Base-by-base conservation (phyloP, 1,284 basidiomycete genomes). In the Cutaneotrichosporon cutaneum region DNA sequence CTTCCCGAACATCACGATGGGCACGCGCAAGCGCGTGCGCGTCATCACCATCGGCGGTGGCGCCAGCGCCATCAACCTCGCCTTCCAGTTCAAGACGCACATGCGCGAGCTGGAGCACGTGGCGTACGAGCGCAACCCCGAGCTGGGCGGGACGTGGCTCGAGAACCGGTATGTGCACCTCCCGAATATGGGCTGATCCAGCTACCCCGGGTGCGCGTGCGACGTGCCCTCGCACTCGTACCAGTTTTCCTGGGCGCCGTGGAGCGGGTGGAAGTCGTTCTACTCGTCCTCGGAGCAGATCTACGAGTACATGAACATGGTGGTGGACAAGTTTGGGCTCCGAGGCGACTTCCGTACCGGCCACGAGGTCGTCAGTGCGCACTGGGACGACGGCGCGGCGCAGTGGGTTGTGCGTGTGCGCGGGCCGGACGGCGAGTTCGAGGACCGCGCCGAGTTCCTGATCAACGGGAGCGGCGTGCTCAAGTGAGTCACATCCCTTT, bases 211-310 rank as follows among this genome's bases (percentile, higher is more conserved):
- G 18, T 67, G 66, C 54, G 59, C 66, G 18, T 72, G 72, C 59
- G 72, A 74, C 53, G 69, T 73, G 35, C 71, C 71, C 10, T 70
- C 70, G 6, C 64, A 71, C 61, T 64, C 68, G 48, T 73, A 72
- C 55, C 65, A 69, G 60, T 70, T 69, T 54, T 63, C 65, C 21
- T 73, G 56, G 54, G 61, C 62, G 36, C 67, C 69, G 11, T 62
- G 68, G 60, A 50, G 70, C 13, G 39, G 60, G 22, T 68, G 67
- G 71, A 33, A 60, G 39, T 63, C 67, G 54, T 68, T 65, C 61
- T 75, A 75, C 66, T 67, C 72, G 11, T 54, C 61, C 5, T 61
- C 66, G 7, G 47, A 44, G 16, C 71, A 75, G 58, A 73, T 76
- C 33, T 65, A 67, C 30, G 58, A 48, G 11, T 76, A 76, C 67